Percentiles rank a stretch among this genome's conserved stretches.
These are phyloP conservation scores for Colletotrichum agaves DNA, from an alignment of 2,329 filamentous ascomycete species.

Conservation along the genomic window DNA sequence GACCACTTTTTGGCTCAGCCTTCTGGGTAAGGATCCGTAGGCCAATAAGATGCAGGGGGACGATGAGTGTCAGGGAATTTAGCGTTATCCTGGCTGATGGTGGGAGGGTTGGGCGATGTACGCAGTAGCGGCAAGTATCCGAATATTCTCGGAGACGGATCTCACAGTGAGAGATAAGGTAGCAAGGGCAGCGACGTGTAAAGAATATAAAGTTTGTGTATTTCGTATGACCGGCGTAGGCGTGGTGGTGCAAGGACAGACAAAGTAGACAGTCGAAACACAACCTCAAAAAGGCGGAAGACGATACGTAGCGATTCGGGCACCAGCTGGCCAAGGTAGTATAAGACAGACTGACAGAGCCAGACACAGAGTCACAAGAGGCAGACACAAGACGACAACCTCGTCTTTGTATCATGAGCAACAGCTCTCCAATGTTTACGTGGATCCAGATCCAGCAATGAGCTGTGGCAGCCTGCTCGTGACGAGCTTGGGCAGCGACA, in stretches of 20 bases:
- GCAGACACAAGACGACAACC: background rate
- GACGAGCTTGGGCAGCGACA: conserved; percentile 10
- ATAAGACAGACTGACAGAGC: background rate
- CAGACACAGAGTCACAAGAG: background rate
- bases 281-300: background rate
- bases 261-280: conserved; percentile 24
- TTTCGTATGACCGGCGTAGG: background rate
- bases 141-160: background rate
- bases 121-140: conserved; percentile 4
- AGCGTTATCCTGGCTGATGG: conserved; percentile 16
- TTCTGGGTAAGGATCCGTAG: conserved; percentile 35
- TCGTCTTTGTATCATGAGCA: conserved; percentile 30
- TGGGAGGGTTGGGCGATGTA: conserved; percentile 12
- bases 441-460: conserved; percentile 16
- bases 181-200: background rate
- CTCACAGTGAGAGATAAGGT: background rate
- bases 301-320: background rate
- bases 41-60: conserved; percentile 27
- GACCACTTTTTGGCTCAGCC: conserved; percentile 33
- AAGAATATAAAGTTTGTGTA: background rate
- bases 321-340: background rate
- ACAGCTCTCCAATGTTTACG: conserved; percentile 32
- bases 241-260: conserved; percentile 21
- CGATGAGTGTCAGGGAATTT: conserved; percentile 14
- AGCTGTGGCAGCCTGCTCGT: conserved; percentile 12